Conservation (phyloP, 441 rosid genomes). For the Erodium texanum region DNA sequence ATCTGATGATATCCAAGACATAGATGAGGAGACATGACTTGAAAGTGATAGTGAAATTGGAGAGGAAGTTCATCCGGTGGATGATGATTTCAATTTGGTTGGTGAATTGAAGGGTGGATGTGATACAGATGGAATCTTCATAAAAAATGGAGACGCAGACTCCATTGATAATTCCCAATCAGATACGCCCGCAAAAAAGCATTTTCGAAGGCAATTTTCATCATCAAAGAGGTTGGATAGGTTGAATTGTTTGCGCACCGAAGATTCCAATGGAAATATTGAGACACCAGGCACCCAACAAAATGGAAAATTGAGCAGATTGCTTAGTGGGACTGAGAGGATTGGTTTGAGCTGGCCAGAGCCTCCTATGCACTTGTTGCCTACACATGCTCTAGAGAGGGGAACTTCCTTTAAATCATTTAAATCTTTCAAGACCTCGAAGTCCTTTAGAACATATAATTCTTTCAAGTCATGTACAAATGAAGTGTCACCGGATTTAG, state of each 20-base stretch:
- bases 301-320: conserved; percentile 37
- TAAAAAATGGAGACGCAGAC: conserved; percentile 19
- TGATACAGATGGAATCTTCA: conserved; percentile 16
- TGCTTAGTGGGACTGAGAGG: conserved; percentile 68
- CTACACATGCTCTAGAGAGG: conserved; percentile 54
- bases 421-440: conserved; percentile 15
- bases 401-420: conserved; percentile 47
- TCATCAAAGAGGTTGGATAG: conserved; percentile 56
- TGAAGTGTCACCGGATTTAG: conserved; percentile 32
- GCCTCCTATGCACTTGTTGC: conserved; percentile 53
- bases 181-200: conserved; percentile 27
- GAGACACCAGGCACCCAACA: conserved; percentile 23
- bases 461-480: conserved; percentile 52
- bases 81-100: conserved; percentile 37
- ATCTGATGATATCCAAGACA: conserved; percentile 50
- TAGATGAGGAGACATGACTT: conserved; percentile 60
- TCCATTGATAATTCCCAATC: conserved; percentile 20
- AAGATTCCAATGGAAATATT: conserved; percentile 23
- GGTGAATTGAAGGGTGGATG: conserved; percentile 21
- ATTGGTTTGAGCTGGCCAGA: conserved; percentile 92
- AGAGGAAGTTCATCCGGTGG: conserved; percentile 70
- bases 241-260: conserved; percentile 44
- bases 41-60: conserved; percentile 72
- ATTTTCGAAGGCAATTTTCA: conserved; percentile 45
- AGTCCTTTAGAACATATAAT: conserved; percentile 45